These are phyloP conservation scores for Daucus carota DNA, from an alignment of 129 eudicot genomes.

Conservation along the genomic window DNA sequence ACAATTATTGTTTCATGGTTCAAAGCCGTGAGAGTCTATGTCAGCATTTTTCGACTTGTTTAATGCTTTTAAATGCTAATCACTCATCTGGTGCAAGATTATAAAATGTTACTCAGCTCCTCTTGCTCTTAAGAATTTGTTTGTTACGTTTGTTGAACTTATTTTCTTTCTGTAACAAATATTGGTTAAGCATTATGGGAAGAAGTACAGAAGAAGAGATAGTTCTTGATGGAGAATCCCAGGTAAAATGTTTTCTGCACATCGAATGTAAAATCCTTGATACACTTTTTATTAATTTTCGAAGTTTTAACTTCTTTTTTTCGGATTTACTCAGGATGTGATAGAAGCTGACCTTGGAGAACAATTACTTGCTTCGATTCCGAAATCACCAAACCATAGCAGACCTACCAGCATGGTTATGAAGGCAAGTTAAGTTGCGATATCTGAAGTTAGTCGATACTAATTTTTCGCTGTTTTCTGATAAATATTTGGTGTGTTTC, in stretches of 20 bases:
- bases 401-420: constrained; percentile 78
- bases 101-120: not conserved
- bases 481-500: not conserved
- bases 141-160: not conserved
- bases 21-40: constrained; percentile 21
- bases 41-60: constrained; percentile 16
- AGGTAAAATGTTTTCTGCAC: constrained; percentile 22
- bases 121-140: constrained; percentile 10
- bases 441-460: not conserved
- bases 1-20: constrained; percentile 13
- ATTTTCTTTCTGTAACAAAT: not conserved
- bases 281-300: not conserved
- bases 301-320: not conserved
- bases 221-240: constrained; percentile 29
- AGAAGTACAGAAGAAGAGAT: constrained; percentile 45
- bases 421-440: constrained; percentile 38
- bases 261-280: not conserved
- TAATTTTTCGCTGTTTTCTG: not conserved
- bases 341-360: constrained; percentile 35
- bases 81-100: constrained; percentile 6
- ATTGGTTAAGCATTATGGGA: constrained; percentile 31
- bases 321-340: constrained; percentile 17
- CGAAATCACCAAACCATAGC: constrained; percentile 56
- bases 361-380: constrained; percentile 29
- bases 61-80: not conserved